phyloP scores from a whole-genome alignment of 2,329 filamentous ascomycete genomes.

The Cladosporium sp. region DNA sequence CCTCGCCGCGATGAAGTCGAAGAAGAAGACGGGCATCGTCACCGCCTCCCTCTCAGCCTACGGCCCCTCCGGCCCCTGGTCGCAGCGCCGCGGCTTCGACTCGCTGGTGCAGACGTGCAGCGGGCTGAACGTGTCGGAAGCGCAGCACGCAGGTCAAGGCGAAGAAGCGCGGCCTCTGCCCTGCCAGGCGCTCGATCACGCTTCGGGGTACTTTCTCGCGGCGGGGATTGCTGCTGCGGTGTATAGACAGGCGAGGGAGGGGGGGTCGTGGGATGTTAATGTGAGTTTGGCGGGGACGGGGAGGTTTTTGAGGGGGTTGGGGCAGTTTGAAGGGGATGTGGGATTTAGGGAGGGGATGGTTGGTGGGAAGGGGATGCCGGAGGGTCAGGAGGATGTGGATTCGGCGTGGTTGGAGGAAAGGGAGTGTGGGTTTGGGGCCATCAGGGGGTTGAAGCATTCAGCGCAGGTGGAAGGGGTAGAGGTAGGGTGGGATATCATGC shows the following conservation, averaged over 20 bases:
- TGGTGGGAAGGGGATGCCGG: constrained; percentile 9
- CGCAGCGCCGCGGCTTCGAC: constrained; percentile 49
- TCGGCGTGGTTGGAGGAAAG: constrained; percentile 45
- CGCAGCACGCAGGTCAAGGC: constrained; percentile 39
- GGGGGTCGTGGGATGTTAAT: constrained; percentile 49
- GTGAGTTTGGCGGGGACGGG: constrained; percentile 54
- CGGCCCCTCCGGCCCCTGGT: constrained; percentile 47
- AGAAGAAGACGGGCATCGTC: constrained; percentile 38
- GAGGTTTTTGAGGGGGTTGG: constrained; percentile 54
- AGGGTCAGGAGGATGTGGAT: too few relatives aligned
- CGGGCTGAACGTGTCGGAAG: constrained; percentile 55
- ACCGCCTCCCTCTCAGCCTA: constrained; percentile 53
- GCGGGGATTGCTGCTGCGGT: constrained; percentile 51
- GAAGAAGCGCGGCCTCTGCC: constrained; percentile 44
- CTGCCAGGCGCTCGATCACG: constrained; percentile 56
- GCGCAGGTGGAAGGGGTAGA: constrained; percentile 43
- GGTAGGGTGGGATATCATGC: constrained; percentile 51
- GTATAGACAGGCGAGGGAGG: constrained; percentile 42
- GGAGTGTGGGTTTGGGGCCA: constrained; percentile 43
- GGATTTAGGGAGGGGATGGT: constrained; percentile 39
- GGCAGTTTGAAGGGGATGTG: constrained; percentile 45
- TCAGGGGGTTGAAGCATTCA: constrained; percentile 48
- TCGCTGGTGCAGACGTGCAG: constrained; percentile 54
- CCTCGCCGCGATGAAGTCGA: constrained; percentile 34
- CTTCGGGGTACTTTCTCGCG: constrained; percentile 52